These are phyloP conservation scores for Cordia subcordata DNA, from an alignment of 257 asterid genomes.

Conservation along the genomic window DNA sequence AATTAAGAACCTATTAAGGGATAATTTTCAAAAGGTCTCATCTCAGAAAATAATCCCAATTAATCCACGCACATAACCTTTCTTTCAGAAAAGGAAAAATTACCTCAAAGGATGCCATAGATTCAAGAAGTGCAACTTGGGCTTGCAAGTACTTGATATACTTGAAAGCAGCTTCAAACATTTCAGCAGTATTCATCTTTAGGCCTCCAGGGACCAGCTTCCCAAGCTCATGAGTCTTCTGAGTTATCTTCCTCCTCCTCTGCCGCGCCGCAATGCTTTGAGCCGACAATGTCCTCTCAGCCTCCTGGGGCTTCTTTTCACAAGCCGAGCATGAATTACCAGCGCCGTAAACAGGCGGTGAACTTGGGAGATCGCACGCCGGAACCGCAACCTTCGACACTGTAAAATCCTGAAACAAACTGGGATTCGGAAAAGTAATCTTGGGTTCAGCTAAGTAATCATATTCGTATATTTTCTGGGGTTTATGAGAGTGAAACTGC, in stretches of 20 bases:
- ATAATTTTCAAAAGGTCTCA: too few relatives aligned
- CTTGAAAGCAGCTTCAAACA: slow-evolving; percentile 72
- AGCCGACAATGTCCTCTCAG: slow-evolving; percentile 40
- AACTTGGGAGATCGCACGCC: too few relatives aligned
- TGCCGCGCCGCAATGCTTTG: slow-evolving; percentile 85
- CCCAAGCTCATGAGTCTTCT: slow-evolving; percentile 82
- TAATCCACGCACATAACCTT: too few relatives aligned
- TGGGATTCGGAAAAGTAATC: slow-evolving; percentile 25
- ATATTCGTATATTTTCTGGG: slow-evolving; percentile 12
- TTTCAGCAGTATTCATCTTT: slow-evolving; percentile 90
- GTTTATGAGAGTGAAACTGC: slow-evolving; percentile 1
- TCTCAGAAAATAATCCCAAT: too few relatives aligned
- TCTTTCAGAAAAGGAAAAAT: neutral
- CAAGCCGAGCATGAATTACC: slow-evolving; percentile 13
- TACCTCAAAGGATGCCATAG: slow-evolving; percentile 19
- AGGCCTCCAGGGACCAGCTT: slow-evolving; percentile 82
- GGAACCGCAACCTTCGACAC: slow-evolving; percentile 11
- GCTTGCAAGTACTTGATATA: slow-evolving; percentile 76
- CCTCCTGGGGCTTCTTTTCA: slow-evolving; percentile 8
- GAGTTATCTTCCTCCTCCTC: slow-evolving; percentile 78
- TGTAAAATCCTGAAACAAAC: slow-evolving; percentile 17
- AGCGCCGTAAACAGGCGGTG: slow-evolving; percentile 23
- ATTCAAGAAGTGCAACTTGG: slow-evolving; percentile 53
- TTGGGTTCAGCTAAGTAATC: neutral
- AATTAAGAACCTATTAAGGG: too few relatives aligned